Evolutionary conservation across 805 yeast genomes (phyloP).

Genomic region (Candida krabiensis): DNA sequence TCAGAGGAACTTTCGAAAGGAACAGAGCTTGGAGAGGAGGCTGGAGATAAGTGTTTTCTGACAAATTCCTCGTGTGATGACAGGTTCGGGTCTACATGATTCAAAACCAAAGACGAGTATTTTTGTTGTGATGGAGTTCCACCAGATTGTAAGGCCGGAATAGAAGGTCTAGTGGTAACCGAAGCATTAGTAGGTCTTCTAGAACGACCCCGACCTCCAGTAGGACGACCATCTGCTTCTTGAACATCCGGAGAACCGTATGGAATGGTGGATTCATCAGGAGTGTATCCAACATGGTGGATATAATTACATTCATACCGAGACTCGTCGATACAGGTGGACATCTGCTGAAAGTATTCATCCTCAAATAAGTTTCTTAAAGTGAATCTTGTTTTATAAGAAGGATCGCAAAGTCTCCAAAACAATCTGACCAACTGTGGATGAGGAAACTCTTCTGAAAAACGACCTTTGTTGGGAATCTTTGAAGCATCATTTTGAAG

Average conservation of each 20-base stretch:
- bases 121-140: conserved; percentile 2
- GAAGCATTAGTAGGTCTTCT: conserved; percentile 1
- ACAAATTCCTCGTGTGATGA: conserved; percentile 3
- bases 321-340: conserved; percentile 57
- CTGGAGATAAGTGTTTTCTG: conserved; percentile 1
- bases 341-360: conserved; percentile 61
- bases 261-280: conserved; percentile 2
- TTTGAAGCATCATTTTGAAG: conserved; percentile 55
- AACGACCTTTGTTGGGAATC: conserved; percentile 46
- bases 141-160: too few species aligned
- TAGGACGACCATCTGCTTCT: background rate
- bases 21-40: too few species aligned
- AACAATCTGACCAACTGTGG: conserved; percentile 31
- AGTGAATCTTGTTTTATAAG: conserved; percentile 51
- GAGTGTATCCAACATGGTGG: conserved; percentile 11
- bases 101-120: conserved; percentile 2
- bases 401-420: conserved; percentile 74
- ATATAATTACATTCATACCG: conserved; percentile 26
- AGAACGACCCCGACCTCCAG: background rate
- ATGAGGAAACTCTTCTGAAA: conserved; percentile 22
- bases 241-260: conserved; percentile 2
- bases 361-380: conserved; percentile 56
- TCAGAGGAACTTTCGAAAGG: too few species aligned
- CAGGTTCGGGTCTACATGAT: background rate
- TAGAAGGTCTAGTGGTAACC: too few species aligned